These are phyloP conservation scores for Periconia digitata DNA, from an alignment of 2,329 filamentous ascomycete species.

Conservation along the genomic window DNA sequence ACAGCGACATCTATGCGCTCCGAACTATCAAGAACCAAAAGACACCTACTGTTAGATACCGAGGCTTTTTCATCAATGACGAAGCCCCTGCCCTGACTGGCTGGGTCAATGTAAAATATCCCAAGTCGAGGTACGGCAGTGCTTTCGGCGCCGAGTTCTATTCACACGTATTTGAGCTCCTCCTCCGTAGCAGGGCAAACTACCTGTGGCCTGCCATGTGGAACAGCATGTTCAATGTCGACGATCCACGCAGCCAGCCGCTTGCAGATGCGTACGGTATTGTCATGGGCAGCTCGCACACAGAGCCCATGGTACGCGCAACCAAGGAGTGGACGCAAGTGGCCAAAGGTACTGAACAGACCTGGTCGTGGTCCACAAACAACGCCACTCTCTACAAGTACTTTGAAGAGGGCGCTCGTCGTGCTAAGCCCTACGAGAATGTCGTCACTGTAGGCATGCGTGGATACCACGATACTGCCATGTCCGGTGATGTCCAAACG, in stretches of 20 bases:
- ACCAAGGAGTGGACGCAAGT: slow-evolving; percentile 55
- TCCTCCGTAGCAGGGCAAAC: slow-evolving; percentile 70
- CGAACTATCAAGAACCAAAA: slow-evolving; percentile 58
- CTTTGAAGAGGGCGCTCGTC: slow-evolving; percentile 66
- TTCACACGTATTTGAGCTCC: slow-evolving; percentile 67
- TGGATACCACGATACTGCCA: slow-evolving; percentile 66
- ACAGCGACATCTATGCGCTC: slow-evolving; percentile 58
- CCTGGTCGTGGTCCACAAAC: slow-evolving; percentile 71
- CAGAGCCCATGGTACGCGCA: slow-evolving; percentile 67
- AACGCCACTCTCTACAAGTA: slow-evolving; percentile 68
- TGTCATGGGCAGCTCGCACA: slow-evolving; percentile 72
- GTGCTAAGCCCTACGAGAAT: slow-evolving; percentile 66
- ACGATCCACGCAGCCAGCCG: slow-evolving; percentile 68
- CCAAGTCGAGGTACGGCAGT: slow-evolving; percentile 46
- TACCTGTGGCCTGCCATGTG: slow-evolving; percentile 76
- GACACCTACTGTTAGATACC: slow-evolving; percentile 66
- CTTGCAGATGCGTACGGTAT: slow-evolving; percentile 74
- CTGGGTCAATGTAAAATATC: slow-evolving; percentile 63
- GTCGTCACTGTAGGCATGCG: slow-evolving; percentile 71
- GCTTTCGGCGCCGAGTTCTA: slow-evolving; percentile 65
- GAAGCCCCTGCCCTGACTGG: slow-evolving; percentile 68
- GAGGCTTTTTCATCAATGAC: slow-evolving; percentile 71
- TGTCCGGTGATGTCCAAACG: slow-evolving; percentile 60
- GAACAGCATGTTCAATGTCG: slow-evolving; percentile 71
- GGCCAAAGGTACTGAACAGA: slow-evolving; percentile 50